A percentile compares a stretch with the other conserved stretches of the same genome.
phyloP scores from a whole-genome alignment of 2,329 filamentous ascomycete species.

The Tolypocladium ovalisporum region DNA sequence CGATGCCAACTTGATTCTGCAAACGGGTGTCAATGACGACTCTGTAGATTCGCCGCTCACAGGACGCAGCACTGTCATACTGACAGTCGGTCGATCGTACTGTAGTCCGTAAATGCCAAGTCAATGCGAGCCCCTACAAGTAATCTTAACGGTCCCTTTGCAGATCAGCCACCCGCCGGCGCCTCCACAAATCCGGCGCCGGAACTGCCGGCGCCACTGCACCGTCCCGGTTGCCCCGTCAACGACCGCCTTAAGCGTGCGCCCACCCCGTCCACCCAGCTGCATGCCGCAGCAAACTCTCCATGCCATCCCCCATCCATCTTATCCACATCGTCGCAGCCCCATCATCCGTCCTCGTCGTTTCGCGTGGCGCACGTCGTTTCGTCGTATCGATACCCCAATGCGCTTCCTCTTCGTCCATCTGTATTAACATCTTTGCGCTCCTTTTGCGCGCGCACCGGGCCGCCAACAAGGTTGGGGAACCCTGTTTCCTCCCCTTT shows the following conservation, averaged over 20 bases:
- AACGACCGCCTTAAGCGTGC: background rate
- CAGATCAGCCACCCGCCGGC: background rate
- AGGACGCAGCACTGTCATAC: too few relatives aligned
- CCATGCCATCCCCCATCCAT: background rate
- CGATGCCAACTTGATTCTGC: too few relatives aligned
- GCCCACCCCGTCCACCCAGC: background rate
- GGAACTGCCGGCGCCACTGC: background rate
- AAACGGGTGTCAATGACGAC: too few relatives aligned
- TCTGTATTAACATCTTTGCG: slow-evolving; percentile 16
- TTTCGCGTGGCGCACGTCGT: background rate
- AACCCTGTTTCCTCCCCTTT: background rate
- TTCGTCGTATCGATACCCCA: slow-evolving; percentile 4
- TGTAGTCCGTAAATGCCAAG: too few relatives aligned
- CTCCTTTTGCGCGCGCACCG: background rate
- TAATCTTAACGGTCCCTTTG: too few relatives aligned
- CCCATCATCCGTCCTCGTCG: background rate
- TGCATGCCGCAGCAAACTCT: background rate
- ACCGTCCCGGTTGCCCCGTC: background rate
- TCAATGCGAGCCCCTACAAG: too few relatives aligned
- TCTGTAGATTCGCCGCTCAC: too few relatives aligned
- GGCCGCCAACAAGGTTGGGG: background rate
- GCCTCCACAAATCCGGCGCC: background rate
- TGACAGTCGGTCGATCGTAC: too few relatives aligned
- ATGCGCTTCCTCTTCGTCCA: slow-evolving; percentile 15
- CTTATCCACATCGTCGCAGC: background rate